Percentiles rank a stretch among this genome's conserved stretches.
phyloP scores from a whole-genome alignment of 345 rosid species.

The Balakata baccata region DNA sequence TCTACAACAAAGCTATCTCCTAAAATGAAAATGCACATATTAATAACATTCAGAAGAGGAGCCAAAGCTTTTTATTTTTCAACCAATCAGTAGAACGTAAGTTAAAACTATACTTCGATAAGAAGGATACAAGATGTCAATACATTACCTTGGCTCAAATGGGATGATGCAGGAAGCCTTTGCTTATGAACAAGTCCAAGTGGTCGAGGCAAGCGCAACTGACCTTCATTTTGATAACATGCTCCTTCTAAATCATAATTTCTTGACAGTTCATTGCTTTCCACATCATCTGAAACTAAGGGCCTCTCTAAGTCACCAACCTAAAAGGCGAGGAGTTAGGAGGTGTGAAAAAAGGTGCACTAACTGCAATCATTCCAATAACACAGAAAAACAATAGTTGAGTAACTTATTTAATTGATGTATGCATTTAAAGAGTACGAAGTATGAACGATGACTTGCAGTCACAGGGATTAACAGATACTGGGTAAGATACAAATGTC shows the following conservation, averaged over 20 bases:
- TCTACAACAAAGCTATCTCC: constrained; percentile 68
- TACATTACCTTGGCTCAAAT: constrained; percentile 41
- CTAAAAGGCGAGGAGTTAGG: constrained; percentile 30
- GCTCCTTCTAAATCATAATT: constrained; percentile 70
- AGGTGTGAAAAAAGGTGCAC: constrained; percentile 12
- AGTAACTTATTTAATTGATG: neutral
- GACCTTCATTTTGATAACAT: constrained; percentile 57
- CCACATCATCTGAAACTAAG: constrained; percentile 55
- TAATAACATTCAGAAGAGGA: constrained; percentile 1
- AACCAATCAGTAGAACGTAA: neutral
- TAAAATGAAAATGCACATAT: constrained; percentile 21
- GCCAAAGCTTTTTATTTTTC: neutral
- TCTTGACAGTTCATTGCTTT: constrained; percentile 52
- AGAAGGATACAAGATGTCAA: constrained; percentile 8
- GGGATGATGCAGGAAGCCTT: constrained; percentile 55
- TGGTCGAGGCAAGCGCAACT: constrained; percentile 43
- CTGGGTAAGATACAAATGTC: neutral
- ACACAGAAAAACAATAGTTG: neutral
- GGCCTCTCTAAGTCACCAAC: constrained; percentile 68
- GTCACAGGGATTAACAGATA: neutral
- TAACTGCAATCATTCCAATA: neutral
- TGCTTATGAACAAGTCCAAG: constrained; percentile 63
- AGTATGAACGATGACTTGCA: neutral
- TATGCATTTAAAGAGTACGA: neutral
- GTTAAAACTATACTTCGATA: constrained; percentile 6